Conservation (phyloP, 768 basidiomycete genomes). For the Termitomyces sp. region DNA sequence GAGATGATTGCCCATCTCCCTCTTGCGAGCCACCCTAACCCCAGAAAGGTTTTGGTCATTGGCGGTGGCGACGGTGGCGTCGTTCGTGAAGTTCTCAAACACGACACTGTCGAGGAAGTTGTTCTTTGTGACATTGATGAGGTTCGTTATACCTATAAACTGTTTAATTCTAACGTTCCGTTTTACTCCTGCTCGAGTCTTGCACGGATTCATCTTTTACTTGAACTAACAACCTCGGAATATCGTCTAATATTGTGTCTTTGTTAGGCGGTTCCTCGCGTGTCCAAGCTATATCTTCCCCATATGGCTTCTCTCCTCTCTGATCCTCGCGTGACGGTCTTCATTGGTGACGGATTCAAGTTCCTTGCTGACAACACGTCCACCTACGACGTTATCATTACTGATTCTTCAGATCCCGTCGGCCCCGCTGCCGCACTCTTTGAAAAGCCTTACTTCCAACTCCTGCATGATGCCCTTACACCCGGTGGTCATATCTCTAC, state of each 20-base stretch:
- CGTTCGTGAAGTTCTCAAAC: constrained; percentile 95
- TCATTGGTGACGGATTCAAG: constrained; percentile 95
- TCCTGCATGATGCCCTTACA: constrained; percentile 83
- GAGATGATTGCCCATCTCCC: constrained; percentile 99
- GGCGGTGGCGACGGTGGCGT: constrained; percentile 99
- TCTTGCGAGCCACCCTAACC: constrained; percentile 94
- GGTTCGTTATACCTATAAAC: constrained; percentile 30
- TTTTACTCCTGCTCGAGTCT: not conserved
- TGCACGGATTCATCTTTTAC: not conserved
- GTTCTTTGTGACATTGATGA: constrained; percentile 98
- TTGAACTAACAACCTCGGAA: not conserved
- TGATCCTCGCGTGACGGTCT: constrained; percentile 76
- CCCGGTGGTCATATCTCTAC: constrained; percentile 93
- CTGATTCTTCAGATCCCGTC: constrained; percentile 97
- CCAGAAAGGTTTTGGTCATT: constrained; percentile 92
- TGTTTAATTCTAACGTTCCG: not conserved
- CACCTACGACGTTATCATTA: constrained; percentile 96
- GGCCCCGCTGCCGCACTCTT: constrained; percentile 93
- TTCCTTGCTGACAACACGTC: constrained; percentile 85
- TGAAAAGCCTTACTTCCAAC: constrained; percentile 95
- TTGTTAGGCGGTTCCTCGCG: constrained; percentile 81
- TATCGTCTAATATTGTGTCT: not conserved
- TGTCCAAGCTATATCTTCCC: constrained; percentile 89
- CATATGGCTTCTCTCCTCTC: constrained; percentile 86
- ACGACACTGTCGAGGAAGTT: constrained; percentile 83